Evolutionary conservation across 441 rosid genomes (phyloP), one percentile per base, ranked within the genome.

Genomic region (Macaranga tanarius): DNA sequence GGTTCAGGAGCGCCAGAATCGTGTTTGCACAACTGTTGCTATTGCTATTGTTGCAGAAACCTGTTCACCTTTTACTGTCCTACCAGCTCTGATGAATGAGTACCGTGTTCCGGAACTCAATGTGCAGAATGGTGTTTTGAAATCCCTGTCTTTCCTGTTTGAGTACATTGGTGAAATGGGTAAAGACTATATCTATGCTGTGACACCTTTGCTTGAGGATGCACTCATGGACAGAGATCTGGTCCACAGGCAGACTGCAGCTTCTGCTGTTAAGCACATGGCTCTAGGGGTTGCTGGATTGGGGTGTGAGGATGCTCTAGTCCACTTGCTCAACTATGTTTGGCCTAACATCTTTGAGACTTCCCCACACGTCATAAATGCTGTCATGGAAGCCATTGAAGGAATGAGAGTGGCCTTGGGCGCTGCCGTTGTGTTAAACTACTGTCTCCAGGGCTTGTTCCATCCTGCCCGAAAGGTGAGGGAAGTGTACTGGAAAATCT

Each of bases 151-250:
- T 50, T 95, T 95, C 79, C 87, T 95, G 69, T 95, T 95, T 4
- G 98, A 95, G 80, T 95, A 95, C 85, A 95, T 95, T 60, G 99
- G 99, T 23, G 99, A 95, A 72, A 95, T 92, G 98, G 99, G 99
- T 3, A 95, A 92, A 72, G 99, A 95, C 86, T 92, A 95, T 74
- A 92, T 95, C 60, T 95, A 95, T 65, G 99, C 99, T 15, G 99
- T 95, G 72, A 95, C 99, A 70, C 99, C 99, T 2, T 80, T 95
- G 23, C 99, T 95, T 0, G 98, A 95, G 80, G 99, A 95, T 69
- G 99, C 98, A 9, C 95, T 95, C 15, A 92, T 95, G 99, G 98
- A 92, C 83, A 83, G 99, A 77, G 99, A 95, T 76, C 75, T 95
- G 76, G 99, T 95, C 73, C 99, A 95, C 75, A 81, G 99, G 87